Conservation (phyloP, 1,139 yeast species). For the Hansenula lynferdii region DNA sequence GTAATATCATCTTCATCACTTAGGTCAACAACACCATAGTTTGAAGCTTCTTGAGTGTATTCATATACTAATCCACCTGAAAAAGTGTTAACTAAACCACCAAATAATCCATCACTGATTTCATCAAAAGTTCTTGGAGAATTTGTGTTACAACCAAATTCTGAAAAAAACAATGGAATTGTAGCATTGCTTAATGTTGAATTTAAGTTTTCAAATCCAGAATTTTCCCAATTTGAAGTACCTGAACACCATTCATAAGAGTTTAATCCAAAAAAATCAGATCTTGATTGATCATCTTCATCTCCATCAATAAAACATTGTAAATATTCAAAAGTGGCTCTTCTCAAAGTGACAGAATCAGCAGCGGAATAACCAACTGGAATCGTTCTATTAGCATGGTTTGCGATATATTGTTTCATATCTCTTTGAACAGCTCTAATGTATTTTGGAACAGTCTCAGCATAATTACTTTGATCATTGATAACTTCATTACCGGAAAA, state of each 20-base stretch:
- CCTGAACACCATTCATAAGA: constrained; percentile 94
- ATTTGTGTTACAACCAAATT: constrained; percentile 67
- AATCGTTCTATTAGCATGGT: constrained; percentile 63
- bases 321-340: constrained; percentile 75
- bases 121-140: constrained; percentile 66
- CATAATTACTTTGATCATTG: constrained; percentile 67
- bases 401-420: constrained; percentile 72
- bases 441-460: constrained; percentile 56
- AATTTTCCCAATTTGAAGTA: constrained; percentile 50
- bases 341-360: constrained; percentile 67
- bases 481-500: constrained; percentile 92
- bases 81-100: constrained; percentile 45
- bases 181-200: constrained; percentile 57
- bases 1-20: constrained; percentile 36
- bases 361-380: constrained; percentile 96
- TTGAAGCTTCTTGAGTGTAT: constrained; percentile 61
- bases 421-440: constrained; percentile 92
- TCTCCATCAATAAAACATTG: constrained; percentile 62
- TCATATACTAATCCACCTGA: constrained; percentile 83
- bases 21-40: constrained; percentile 66
- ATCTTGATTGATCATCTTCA: constrained; percentile 50
- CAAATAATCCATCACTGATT: constrained; percentile 58
- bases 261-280: constrained; percentile 90
- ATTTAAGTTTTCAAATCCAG: constrained; percentile 68
- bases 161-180: constrained; percentile 82